A percentile compares a stretch with the other conserved stretches of the same genome.
Evolutionary conservation across 139 green algal genomes (phyloP).

Genomic region (Micractinium sp.): DNA sequence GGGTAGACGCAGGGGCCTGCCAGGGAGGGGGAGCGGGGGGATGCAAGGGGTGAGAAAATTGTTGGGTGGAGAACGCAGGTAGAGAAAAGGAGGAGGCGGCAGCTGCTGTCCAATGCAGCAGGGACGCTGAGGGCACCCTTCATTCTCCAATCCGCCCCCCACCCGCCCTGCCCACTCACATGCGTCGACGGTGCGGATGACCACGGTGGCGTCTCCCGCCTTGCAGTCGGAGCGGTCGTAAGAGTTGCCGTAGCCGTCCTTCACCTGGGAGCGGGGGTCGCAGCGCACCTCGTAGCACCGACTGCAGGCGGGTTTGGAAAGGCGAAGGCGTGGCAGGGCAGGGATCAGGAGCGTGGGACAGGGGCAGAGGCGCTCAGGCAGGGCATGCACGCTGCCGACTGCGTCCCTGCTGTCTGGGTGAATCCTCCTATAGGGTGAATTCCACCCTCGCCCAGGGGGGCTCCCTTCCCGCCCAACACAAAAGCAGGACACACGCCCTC

Average conservation of each 20-base stretch:
- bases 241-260: constrained; percentile 24
- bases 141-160: neutral
- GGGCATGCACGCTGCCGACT: neutral
- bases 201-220: neutral
- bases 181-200: constrained; percentile 38
- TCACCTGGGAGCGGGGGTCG: neutral
- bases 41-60: too few species aligned
- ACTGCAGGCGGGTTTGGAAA: constrained; percentile 10
- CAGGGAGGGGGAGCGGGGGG: neutral
- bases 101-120: neutral
- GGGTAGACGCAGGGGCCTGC: constrained; percentile 48
- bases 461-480: neutral
- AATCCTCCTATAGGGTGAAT: too few species aligned
- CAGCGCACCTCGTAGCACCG: constrained; percentile 50
- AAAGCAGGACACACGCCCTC: neutral
- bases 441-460: too few species aligned
- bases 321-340: neutral
- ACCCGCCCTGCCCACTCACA: constrained; percentile 8
- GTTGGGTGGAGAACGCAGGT: neutral
- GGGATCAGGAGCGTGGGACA: neutral
- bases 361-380: neutral
- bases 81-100: neutral
- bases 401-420: too few species aligned
- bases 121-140: neutral
- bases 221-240: constrained; percentile 3